Conservation (phyloP, 164 flowering plant species). For the Aristolochia fimbriata region DNA sequence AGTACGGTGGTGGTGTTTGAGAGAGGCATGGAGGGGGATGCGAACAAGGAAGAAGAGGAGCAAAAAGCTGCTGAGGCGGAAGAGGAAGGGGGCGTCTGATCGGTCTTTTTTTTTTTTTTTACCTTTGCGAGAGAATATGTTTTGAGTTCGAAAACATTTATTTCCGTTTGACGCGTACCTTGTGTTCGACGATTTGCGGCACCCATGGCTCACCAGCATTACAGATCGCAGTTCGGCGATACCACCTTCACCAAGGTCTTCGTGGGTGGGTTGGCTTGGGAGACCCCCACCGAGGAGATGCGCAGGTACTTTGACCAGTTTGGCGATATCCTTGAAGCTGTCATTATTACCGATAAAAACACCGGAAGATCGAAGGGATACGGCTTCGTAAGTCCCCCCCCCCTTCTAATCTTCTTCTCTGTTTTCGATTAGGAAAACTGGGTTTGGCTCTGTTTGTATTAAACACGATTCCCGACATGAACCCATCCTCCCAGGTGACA, state of each 20-base stretch:
- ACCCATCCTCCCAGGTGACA: constrained; percentile 43
- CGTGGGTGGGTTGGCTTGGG: constrained; percentile 96
- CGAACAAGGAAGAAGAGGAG: constrained; percentile 10
- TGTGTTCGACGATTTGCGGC: neutral
- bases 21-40: constrained; percentile 16
- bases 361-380: constrained; percentile 91
- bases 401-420: neutral
- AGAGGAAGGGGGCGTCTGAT: constrained; percentile 3
- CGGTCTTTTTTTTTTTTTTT: too few species aligned
- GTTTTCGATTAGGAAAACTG: too few species aligned
- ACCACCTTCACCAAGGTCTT: constrained; percentile 84
- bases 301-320: constrained; percentile 69
- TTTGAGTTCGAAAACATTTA: too few species aligned
- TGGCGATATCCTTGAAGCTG: constrained; percentile 94
- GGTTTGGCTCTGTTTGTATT: neutral
- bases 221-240: constrained; percentile 84
- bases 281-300: constrained; percentile 79
- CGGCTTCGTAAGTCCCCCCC: constrained; percentile 62
- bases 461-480: neutral
- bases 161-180: neutral
- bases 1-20: neutral
- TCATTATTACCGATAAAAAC: constrained; percentile 68
- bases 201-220: constrained; percentile 50
- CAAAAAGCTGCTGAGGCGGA: neutral
- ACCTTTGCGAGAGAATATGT: neutral